Evolutionary conservation across 768 basidiomycete genomes (phyloP), one percentile per base, ranked within the genome.

Genomic region (Botryobasidium botryosum): DNA sequence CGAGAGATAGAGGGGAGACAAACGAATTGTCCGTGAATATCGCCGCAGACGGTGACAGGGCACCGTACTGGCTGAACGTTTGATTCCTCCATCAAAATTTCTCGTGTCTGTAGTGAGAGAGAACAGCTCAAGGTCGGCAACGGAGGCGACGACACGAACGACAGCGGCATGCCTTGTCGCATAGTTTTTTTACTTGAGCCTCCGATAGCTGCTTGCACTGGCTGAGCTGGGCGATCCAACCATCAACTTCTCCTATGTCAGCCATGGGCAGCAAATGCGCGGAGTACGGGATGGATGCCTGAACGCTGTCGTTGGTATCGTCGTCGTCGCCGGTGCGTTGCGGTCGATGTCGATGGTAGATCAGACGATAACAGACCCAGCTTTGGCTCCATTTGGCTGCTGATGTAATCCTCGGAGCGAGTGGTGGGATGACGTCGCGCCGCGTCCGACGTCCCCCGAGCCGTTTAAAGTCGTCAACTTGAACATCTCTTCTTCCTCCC

Each of bases 11-110:
- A 46, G 42, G 41, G 31, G 24, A 31, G 28, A 80, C 91, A 67
- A 64, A 97, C 92, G 65, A 99, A 99, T 77, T 99, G 94, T 39
- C 94, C 94, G 61, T 99, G 94, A 51, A 99, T 97, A 66, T 99
- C 94, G 49, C 94, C 94, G 58, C 94, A 99, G 48, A 99, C 94
- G 40, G 94, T 99, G 53, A 99, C 94, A 25, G 94, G 94, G 68
- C 92, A 97, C 63, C 83, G 71, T 44, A 99, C 94, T 18, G 91
- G 91, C 64, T 97, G 92, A 2, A 99, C 94, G 61, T 99, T 99
- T 26, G 86, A 90, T 68, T 99, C 94, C 58, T 94, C 92, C 82
- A 94, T 91, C 61, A 99, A 63, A 54, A 99, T 92, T 66, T 97
- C 94, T 58, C 92, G 74, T 44, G 94, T 90, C 94, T 99, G 59